phyloP scores from a whole-genome alignment of 2,329 filamentous ascomycete genomes.

The Botrytis tulipae region DNA sequence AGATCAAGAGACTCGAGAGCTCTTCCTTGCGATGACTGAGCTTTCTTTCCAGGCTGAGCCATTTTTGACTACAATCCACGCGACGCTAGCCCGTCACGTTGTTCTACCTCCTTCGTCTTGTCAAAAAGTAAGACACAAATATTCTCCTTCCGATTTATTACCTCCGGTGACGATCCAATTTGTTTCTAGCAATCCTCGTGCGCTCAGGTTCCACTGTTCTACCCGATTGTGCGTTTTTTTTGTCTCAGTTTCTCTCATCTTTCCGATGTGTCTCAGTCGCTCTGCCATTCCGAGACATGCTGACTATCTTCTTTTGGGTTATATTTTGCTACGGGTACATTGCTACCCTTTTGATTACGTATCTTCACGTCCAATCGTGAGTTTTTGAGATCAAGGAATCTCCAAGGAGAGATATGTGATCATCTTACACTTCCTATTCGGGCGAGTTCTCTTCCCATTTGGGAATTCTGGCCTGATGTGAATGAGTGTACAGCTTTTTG shows the following conservation, averaged over 20 bases:
- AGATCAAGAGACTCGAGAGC: background rate
- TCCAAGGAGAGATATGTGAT: slow-evolving; percentile 7
- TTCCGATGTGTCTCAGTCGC: slow-evolving; percentile 16
- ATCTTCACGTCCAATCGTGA: background rate
- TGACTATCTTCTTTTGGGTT: background rate
- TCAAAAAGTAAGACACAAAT: slow-evolving; percentile 19
- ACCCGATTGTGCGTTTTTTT: slow-evolving; percentile 20
- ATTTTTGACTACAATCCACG: background rate
- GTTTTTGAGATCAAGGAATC: slow-evolving; percentile 7
- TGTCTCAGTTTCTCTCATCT: slow-evolving; percentile 9
- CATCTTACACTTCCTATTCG: background rate
- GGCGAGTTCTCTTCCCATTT: background rate
- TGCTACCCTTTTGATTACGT: background rate
- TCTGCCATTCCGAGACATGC: slow-evolving; percentile 17
- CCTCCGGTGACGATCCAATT: slow-evolving; percentile 9
- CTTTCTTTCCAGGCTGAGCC: background rate
- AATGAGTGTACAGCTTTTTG: background rate
- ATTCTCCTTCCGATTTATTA: slow-evolving; percentile 21
- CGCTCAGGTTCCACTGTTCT: slow-evolving; percentile 16
- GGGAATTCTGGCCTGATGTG: background rate
- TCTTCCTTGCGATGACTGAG: background rate
- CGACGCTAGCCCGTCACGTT: background rate
- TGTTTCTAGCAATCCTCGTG: slow-evolving; percentile 18
- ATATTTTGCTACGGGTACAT: background rate
- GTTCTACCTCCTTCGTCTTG: background rate